Base-by-base conservation (phyloP, 2,329 filamentous ascomycete species). In the Colletotrichum cuscutae region DNA sequence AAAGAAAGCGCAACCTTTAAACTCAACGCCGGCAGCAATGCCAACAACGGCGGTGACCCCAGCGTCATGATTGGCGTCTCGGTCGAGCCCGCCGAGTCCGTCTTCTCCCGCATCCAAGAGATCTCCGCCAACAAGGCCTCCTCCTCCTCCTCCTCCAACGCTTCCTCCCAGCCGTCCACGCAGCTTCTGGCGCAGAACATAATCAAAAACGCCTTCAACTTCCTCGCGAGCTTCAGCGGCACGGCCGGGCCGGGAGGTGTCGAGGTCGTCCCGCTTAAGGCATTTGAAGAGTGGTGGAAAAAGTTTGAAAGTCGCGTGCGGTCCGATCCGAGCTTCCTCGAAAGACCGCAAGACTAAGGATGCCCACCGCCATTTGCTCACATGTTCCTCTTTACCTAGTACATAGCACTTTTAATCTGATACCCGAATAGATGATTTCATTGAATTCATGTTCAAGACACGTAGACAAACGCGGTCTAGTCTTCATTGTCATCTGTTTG, bases 141-240 rank as follows among this genome's bases (percentile, higher is more conserved):
- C 76, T 6, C 65, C 80, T 77, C 65, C 80, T 77, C 72, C 63
- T 65, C 69, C 60, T 15, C 30, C 67, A n/a, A 65, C 67, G 32
- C 32, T 12, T 32, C 32, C 11, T 32, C 32, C 32, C 83, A 84
- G 59, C 86, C 91, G 1, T 87, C 89, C n/a, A 97, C 95, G 0
- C 91, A 94, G 75, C 85, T 95, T 2, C 87, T 99, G 28, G 97
- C 97, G 35, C 95, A 98, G 83, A 88, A 94, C 75, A 98, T 99
- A 77, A 98, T 99, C 78, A 93, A 94, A 78, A 98, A 98, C 82
- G 97, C 96, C 15, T 99, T 98, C 83, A 98, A 99, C 83, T 98
- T 98, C 81, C 86, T 99, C 70, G 91, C 96, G 4, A 93, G 95
- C 78, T 98, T 97, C 86, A 94, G 93, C 72, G 90, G 91, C 49